These are phyloP conservation scores for Comarum palustre DNA, from an alignment of 306 rosid genomes.

Conservation along the genomic window DNA sequence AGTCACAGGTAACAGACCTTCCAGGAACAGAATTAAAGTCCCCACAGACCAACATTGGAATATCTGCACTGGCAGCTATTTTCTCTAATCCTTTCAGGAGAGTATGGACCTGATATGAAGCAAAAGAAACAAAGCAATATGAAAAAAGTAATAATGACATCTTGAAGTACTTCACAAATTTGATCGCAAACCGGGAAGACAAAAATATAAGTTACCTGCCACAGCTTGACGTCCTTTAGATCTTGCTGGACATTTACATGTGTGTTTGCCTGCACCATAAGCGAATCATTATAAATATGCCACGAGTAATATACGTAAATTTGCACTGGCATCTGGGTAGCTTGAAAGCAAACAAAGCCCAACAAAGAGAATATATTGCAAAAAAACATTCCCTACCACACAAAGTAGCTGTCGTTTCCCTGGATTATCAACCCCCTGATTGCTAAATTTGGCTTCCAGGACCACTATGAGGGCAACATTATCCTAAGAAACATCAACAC, in stretches of 20 bases:
- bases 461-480: constrained; percentile 94
- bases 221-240: constrained; percentile 86
- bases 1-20: constrained; percentile 51
- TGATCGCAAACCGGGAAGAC: constrained; percentile 10
- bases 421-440: constrained; percentile 68
- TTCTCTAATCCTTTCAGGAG: constrained; percentile 94
- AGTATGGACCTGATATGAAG: constrained; percentile 71
- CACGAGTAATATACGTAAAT: neutral
- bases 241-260: constrained; percentile 82
- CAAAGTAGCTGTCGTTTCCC: constrained; percentile 96
- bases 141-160: constrained; percentile 14
- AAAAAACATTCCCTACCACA: constrained; percentile 53
- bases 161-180: constrained; percentile 9
- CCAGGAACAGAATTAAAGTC: constrained; percentile 93
- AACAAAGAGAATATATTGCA: neutral
- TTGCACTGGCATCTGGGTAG: neutral
- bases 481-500: constrained; percentile 52
- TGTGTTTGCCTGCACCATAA: constrained; percentile 72
- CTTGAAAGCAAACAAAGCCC: neutral
- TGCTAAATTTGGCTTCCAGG: constrained; percentile 87
- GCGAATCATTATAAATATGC: constrained; percentile 7
- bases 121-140: constrained; percentile 4
- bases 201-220: constrained; percentile 68
- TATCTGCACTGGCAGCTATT: constrained; percentile 90
- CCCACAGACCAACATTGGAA: constrained; percentile 99